Percentiles rank a stretch among this genome's conserved stretches.
Evolutionary conservation across 2,329 filamentous ascomycete species (phyloP).

Genomic region (Bipolaris cookei): DNA sequence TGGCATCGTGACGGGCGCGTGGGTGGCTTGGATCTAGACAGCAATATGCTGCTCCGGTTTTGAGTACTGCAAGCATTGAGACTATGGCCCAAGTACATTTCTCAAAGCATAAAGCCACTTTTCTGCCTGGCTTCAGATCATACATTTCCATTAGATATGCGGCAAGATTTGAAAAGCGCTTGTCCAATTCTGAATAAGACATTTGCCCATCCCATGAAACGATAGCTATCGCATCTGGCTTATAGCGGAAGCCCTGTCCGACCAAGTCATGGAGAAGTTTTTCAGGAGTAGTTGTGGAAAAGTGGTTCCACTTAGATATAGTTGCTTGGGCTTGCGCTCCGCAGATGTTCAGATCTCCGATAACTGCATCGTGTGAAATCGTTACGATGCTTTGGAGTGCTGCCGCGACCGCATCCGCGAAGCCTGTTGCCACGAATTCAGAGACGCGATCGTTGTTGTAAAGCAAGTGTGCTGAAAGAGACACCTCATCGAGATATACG

Average conservation of each 20-base stretch:
- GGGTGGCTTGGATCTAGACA: neutral
- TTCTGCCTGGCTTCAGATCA: neutral
- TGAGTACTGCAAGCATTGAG: neutral
- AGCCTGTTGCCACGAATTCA: neutral
- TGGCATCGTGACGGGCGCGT: neutral
- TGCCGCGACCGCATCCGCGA: neutral
- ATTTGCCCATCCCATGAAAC: slow-evolving; percentile 1
- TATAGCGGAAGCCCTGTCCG: neutral
- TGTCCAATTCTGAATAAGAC: neutral
- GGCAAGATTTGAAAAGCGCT: neutral
- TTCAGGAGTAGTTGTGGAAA: neutral
- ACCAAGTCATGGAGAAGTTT: neutral
- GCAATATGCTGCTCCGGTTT: neutral
- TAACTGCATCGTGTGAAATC: neutral
- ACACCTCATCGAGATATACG: neutral
- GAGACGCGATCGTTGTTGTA: neutral
- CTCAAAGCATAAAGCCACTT: neutral
- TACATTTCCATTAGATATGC: neutral
- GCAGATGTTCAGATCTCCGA: neutral
- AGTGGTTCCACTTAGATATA: neutral
- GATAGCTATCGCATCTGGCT: neutral
- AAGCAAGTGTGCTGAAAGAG: neutral
- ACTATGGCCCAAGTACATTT: slow-evolving; percentile 1
- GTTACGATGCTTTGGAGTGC: neutral
- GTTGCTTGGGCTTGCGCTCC: neutral